Base-by-base conservation (phyloP, 75 land plant species). In the Picea sitchensis region DNA sequence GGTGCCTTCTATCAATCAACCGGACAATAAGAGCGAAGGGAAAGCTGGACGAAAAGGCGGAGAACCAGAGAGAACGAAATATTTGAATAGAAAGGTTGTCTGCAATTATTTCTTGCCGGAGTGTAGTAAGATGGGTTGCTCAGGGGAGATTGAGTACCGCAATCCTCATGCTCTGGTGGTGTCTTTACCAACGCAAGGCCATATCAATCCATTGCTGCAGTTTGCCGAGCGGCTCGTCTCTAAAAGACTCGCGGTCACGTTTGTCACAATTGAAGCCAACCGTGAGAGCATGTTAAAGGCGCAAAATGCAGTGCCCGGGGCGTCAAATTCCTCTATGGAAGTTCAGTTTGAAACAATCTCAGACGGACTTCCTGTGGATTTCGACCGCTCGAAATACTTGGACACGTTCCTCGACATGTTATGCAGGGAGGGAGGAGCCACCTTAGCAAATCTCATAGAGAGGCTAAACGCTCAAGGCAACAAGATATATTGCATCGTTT, bases 401-500 rank as follows among this genome's bases (percentile, higher is more conserved):
- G 38, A 71, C 1, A 21, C 8, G 4, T 44, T 44, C 36, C 8
- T 44, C 51, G 23, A 71, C 0, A 41, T 23, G 20, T 3, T 44
- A 14, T 12, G n/a, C 44, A 71, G 3, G 23, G 20, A 44, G 54
- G 74, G 74, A 20, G 26, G 44, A 44, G 14, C 9, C 2, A 32
- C 65, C 26, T 12, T 91, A 20, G 65, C 81, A 15, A 64, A 23
- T 15, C 81, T 91, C 76, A 71, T 89, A 75, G 38, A 75, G 8
- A 36, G 61, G 13, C 83, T 75, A 3, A 80, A 82, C 18, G 78
- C 34, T 5, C 59, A 30, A 1, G 72, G 80, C 56, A 75, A 82
- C 13, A 88, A 85, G 0, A 87, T 91, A 15, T 68, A 81, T 6
- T 91, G 87, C 77, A 21, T 91, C 3, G 78, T 88, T 62, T 80